Evolutionary conservation across 2,329 filamentous ascomycete species (phyloP).

Genomic region (Claviceps pazoutovae): DNA sequence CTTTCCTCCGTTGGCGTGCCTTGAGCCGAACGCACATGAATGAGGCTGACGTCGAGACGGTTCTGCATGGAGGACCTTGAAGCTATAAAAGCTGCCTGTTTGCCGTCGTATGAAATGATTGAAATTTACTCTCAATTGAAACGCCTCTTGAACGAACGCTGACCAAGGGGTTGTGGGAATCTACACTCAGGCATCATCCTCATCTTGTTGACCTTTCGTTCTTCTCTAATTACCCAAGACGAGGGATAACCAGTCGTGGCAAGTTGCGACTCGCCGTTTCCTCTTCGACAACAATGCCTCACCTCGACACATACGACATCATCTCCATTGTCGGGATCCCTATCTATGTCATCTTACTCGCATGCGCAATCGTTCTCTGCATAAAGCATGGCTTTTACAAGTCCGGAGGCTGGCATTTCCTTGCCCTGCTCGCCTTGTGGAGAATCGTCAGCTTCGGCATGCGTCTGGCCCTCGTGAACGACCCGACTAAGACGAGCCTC

Average conservation of each 20-base stretch:
- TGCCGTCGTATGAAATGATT: not conserved
- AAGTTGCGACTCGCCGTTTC: not conserved
- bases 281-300: constrained; percentile 6
- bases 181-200: not conserved
- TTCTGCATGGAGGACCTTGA: not conserved
- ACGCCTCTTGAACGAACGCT: not conserved
- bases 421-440: constrained; percentile 42
- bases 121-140: not conserved
- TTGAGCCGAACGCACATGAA: not conserved
- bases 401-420: constrained; percentile 8
- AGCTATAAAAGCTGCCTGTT: not conserved
- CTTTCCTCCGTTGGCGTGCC: not conserved
- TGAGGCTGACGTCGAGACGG: not conserved
- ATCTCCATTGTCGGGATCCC: constrained; percentile 20
- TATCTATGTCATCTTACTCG: constrained; percentile 17
- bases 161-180: not conserved
- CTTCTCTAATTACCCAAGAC: not conserved
- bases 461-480: constrained; percentile 26
- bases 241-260: not conserved
- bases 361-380: constrained; percentile 25
- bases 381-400: constrained; percentile 20
- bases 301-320: constrained; percentile 16
- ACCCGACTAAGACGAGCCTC: constrained; percentile 30
- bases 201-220: not conserved
- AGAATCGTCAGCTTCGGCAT: constrained; percentile 44